Evolutionary conservation across 805 yeast genomes (phyloP), one percentile per base, ranked within the genome.

Genomic region (Candida fluviatilis): DNA sequence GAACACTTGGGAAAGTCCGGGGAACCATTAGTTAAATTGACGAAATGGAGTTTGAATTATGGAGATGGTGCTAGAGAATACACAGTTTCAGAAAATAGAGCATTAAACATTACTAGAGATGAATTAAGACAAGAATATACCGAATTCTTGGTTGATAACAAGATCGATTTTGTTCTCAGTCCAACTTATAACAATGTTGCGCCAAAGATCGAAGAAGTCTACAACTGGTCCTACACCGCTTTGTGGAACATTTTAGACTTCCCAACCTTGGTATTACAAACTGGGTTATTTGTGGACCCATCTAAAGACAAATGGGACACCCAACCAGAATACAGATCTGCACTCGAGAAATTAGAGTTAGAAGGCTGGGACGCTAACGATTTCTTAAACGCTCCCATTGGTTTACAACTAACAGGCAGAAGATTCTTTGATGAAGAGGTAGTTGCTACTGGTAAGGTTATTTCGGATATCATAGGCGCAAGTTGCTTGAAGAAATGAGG

Each of bases 141-240:
- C 34, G 70, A 74, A 34, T 71, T 63, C 52, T 69, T 83, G 53
- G 66, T 73, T 41, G 57, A 71, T 18, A 68, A 78, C 51, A 71
- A 71, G 37, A 71, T 84, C 34, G 90, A 84, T 51, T 76, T 80
- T 51, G 70, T 84, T 41, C 59, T 84, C 31, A 73, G 83, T 36
- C 90, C 91, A 42, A 73, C 80, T 5, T 78, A 80, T 57, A 75
- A 73, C 39, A 82, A 82, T 45, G 80, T 79, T 36, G 87, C 93
- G 12, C 85, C 88, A 31, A 71, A 71, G 38, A 76, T 83, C 15
- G 76, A 73, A 34, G 68, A 72, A 37, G 73, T 82, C 5, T 76
- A 74, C 55, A 82, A 82, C 60, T 85, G 93, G 90, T 84, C 89
- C 3, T 85, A 85, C 66, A 83, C 91, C 4, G 64, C 88, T 2